Percentiles rank a stretch among this genome's conserved stretches.
phyloP scores from a whole-genome alignment of 1,139 yeast genomes.

The Spathaspora sp. region DNA sequence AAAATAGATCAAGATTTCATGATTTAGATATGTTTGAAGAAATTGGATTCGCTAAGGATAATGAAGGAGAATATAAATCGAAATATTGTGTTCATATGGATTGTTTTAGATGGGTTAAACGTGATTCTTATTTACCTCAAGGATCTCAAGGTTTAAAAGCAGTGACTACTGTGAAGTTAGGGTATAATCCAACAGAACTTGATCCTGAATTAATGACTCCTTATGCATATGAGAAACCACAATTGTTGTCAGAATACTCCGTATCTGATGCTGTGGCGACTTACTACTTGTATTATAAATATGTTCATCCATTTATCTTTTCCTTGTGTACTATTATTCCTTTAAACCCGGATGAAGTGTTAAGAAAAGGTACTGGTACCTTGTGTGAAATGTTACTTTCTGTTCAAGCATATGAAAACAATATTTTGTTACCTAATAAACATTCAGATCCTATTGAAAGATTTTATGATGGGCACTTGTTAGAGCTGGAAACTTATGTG shows the following conservation, averaged over 20 bases:
- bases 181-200: slow-evolving; percentile 93
- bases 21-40: slow-evolving; percentile 89
- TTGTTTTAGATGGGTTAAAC: slow-evolving; percentile 97
- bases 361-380: slow-evolving; percentile 98
- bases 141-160: slow-evolving; percentile 99
- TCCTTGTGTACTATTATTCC: slow-evolving; percentile 96
- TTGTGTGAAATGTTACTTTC: slow-evolving; percentile 95
- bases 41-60: slow-evolving; percentile 89
- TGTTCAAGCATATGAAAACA: slow-evolving; percentile 89
- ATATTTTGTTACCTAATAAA: slow-evolving; percentile 86
- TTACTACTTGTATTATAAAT: slow-evolving; percentile 90
- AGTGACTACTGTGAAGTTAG: slow-evolving; percentile 92
- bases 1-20: slow-evolving; percentile 77
- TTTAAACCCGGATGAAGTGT: slow-evolving; percentile 91
- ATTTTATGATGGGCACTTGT: slow-evolving; percentile 88
- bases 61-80: slow-evolving; percentile 91
- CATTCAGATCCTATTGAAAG: slow-evolving; percentile 90
- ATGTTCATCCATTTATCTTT: slow-evolving; percentile 95
- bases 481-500: slow-evolving; percentile 96
- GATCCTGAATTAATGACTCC: slow-evolving; percentile 99
- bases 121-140: slow-evolving; percentile 96
- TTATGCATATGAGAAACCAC: slow-evolving; percentile 93
- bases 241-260: slow-evolving; percentile 88
- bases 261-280: slow-evolving; percentile 99
- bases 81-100: slow-evolving; percentile 96